Base-by-base conservation (phyloP, 2,329 filamentous ascomycete species). In the Meredithiella fracta region DNA sequence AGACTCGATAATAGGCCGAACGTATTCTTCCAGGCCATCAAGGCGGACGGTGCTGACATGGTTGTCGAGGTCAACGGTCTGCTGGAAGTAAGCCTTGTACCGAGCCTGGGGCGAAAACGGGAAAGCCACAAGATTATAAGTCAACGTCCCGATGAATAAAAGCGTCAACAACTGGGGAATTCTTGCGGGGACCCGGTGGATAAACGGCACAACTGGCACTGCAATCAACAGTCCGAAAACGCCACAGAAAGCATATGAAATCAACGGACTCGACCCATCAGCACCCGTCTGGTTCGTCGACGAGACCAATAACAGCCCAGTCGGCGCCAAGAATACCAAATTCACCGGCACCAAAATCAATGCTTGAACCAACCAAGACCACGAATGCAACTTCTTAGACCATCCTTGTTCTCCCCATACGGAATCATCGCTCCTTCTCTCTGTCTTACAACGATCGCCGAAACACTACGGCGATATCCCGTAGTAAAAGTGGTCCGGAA, bases 291-390 rank as follows among this genome's bases (percentile, higher is more conserved):
- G 90, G 58, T 82, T 75, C 20, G 89, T 73, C 1, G 86, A 80
- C 34, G 82, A 78, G 3, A 83, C 86, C 15, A 87, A 66, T 11
- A 91, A 70, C 2, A 97, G 74, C 1, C 78, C 84, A 25, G 90
- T 74, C 64, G 94, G 88, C 1, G 82, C 86, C 15, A 86, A 69
- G 20, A 97, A 67, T 59, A 92, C 82, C 49, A 95, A 72, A 51
- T 83, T 79, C 54, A 95, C 78, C 0, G 90, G 89, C 0, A 80
- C 85, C 8, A 94, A 71, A 15, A 96, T 65, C 2, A 97, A 71
- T 61, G 96, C 83, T 64, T 98, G 90, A 17, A 94, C 62, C 44
- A 92, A 68, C 92, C 92, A 98, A 17, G 85, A 82, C 85, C 85
- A 96, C 47, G 76, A 79, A 1, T 88, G 87, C 55, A 97, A 70